Evolutionary conservation across 2,329 filamentous ascomycete genomes (phyloP), one percentile per base, ranked within the genome.

Genomic region (Alternaria panax): DNA sequence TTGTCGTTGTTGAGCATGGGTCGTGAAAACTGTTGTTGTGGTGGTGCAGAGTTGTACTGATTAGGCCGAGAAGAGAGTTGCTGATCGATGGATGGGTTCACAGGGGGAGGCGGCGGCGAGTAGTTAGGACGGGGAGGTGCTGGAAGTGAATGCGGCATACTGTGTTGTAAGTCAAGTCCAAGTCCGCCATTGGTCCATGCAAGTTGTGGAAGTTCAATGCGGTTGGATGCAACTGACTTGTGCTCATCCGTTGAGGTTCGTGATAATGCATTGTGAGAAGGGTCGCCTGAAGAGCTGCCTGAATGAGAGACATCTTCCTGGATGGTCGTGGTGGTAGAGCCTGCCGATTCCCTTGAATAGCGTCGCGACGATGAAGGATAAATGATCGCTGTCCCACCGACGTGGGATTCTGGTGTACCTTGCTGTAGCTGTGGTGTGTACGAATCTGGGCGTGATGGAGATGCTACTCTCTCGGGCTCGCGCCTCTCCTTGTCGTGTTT

Each of bases 51-150:
- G 25, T 57, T 60, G 41, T 65, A 64, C 16, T 59, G 43, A n/a
- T 53, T 43, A 18, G 52, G 36, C 4, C 53, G 27, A 32, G 46
- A 48, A 24, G 54, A 30, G 38, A 64, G 30, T 25, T 65, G 64
- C 42, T 64, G 62, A 25, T 64, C 65, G 41, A 63, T 63, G 18
- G 66, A 64, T 12, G 57, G 46, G 38, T 63, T 50, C 9, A 66
- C 56, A 8, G 77, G 75, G 24, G 82, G 81, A 7, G 81, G 82
- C 5, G 82, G 82, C 30, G 81, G 82, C 34, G 82, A 82, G 43
- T 81, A 79, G 54, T 83, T 73, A 32, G 75, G 75, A n/a, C 83
- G 81, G 28, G 80, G 79, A 38, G 75, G 74, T 40, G 60, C 48
- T 28, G 71, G 65, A 28, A 65, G 66, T 63, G 69, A 70, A 62